phyloP scores from a whole-genome alignment of 179 eudicot species.

The Carnegiea gigantea region DNA sequence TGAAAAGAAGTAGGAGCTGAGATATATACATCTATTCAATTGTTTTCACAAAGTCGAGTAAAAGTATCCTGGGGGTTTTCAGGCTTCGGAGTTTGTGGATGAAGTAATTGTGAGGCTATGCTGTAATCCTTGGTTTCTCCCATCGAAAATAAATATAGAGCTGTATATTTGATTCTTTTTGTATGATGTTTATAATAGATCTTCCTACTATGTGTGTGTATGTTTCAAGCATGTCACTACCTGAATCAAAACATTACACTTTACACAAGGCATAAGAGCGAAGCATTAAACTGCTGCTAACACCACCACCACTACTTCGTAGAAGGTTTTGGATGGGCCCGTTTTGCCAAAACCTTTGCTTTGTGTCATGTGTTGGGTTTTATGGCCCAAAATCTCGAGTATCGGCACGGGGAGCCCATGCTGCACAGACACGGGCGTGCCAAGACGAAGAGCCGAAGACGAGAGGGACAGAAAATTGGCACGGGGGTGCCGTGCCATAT shows the following conservation, averaged over 20 bases:
- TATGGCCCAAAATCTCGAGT: no score
- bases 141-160: not conserved
- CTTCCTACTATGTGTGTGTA: not conserved
- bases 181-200: not conserved
- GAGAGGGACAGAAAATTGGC: no score
- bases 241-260: not conserved
- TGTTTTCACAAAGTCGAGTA: conserved; percentile 17
- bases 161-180: conserved; percentile 5
- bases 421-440: no score
- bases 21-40: not conserved
- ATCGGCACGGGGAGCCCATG: no score
- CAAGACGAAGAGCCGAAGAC: no score
- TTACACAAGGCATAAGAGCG: not conserved
- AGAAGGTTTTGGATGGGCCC: not conserved
- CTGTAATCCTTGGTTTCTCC: not conserved
- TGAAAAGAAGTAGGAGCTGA: conserved; percentile 21
- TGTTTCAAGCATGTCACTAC: no score
- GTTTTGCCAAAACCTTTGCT: not conserved
- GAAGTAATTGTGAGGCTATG: conserved; percentile 22
- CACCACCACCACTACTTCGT: not conserved
- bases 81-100: conserved; percentile 10
- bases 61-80: not conserved
- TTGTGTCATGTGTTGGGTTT: no score
- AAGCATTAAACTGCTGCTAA: not conserved
- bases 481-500: no score